phyloP scores from a whole-genome alignment of 2,329 filamentous ascomycete species.

The Aspergillus sp. region DNA sequence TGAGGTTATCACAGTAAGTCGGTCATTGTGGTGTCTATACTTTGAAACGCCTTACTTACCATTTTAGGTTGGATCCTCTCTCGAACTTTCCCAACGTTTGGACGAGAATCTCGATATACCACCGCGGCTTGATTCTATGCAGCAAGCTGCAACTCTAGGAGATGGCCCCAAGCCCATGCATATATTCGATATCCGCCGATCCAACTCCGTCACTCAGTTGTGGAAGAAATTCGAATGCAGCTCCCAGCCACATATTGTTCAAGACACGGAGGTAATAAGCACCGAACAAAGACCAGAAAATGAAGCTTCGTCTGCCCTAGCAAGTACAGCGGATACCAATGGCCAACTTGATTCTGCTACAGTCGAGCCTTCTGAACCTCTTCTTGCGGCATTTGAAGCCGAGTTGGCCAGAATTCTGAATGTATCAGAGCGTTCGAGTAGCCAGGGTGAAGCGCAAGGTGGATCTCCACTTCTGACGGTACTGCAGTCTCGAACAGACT shows the following conservation, averaged over 20 bases:
- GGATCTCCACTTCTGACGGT: slow-evolving; percentile 7
- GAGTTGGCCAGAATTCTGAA: slow-evolving; percentile 31
- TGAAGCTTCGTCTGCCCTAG: neutral
- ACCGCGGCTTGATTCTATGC: slow-evolving; percentile 4
- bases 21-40: neutral
- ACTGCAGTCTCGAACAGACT: slow-evolving; percentile 4
- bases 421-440: slow-evolving; percentile 8
- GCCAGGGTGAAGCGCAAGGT: slow-evolving; percentile 5
- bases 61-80: slow-evolving; percentile 38
- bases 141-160: slow-evolving; percentile 4
- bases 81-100: slow-evolving; percentile 40
- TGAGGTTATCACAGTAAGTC: slow-evolving; percentile 38
- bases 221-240: slow-evolving; percentile 29
- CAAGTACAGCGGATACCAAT: neutral
- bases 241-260: neutral
- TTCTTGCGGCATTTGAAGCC: slow-evolving; percentile 33
- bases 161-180: slow-evolving; percentile 29
- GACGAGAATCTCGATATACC: slow-evolving; percentile 30
- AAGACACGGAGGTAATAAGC: slow-evolving; percentile 1
- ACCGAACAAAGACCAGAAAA: slow-evolving; percentile 1
- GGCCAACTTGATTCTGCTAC: slow-evolving; percentile 4
- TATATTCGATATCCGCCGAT: slow-evolving; percentile 39
- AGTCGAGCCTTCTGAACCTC: slow-evolving; percentile 19
- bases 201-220: slow-evolving; percentile 30
- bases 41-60: slow-evolving; percentile 8